Evolutionary conservation across 163 green algal species (phyloP), one percentile per base, ranked within the genome.

Genomic region (Volvox carteri): DNA sequence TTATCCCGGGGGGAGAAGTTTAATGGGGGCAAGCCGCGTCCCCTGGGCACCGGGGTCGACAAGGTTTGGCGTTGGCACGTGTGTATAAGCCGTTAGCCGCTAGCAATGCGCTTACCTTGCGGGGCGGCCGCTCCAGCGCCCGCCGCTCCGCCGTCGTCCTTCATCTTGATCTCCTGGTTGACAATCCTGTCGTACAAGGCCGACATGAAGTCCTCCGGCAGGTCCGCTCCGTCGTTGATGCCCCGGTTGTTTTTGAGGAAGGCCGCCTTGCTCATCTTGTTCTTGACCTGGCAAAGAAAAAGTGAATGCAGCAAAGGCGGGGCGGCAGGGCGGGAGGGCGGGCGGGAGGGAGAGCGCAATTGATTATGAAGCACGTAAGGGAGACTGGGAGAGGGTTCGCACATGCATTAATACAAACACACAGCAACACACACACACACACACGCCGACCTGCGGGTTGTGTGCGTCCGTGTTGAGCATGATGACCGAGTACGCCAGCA

Each of bases 401-500:
- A n/a, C n/a, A n/a, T n/a, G n/a, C n/a, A n/a, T n/a, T n/a, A n/a
- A n/a, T n/a, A n/a, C n/a, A n/a, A n/a, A n/a, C n/a, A n/a, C n/a
- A n/a, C n/a, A n/a, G n/a, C n/a, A n/a, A n/a, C n/a, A n/a, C n/a
- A n/a, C n/a, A n/a, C n/a, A n/a, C n/a, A n/a, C n/a, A n/a, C n/a
- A 33, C 62, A 44, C 46, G 52, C 77, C 54, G 58, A 98, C 96
- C 90, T 95, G 92, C 7, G 96, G 96, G 92, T 99, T 99, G 95
- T 99, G 98, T 30, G 97, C 97, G 91, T 99, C 98, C 1, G 98
- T 99, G 96, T 99, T 99, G 90, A 99, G 96, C 97, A 99, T 98
- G 95, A 99, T 99, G 85, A 99, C 97, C 19, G 94, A 98, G 94
- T 99, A 99, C n/a, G 97, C 97, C 56, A 99, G 94, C 90, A 99